Base-by-base conservation (phyloP, 2,329 filamentous ascomycete genomes). In the Neopestalotiopsis clavispora region DNA sequence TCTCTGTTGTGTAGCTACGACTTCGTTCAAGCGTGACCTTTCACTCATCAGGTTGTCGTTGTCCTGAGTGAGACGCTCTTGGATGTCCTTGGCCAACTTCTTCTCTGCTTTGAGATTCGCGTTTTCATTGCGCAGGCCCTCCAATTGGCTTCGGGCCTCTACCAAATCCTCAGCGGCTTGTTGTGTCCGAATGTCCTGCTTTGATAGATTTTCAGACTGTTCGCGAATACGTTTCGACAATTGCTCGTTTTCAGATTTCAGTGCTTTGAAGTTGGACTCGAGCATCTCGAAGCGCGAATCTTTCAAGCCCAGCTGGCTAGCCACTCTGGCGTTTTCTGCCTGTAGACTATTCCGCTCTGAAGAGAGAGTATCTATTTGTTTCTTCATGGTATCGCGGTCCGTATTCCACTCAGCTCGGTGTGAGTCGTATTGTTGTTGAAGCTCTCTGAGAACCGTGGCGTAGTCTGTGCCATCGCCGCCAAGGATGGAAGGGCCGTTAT, bases 71-170 rank as follows among this genome's bases (percentile, higher is more conserved):
- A 98, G 85, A 66, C 97, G 91, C 71, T 93, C 91, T 78, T 98
- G 95, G 42, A 98, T 97, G 68, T 92, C 94, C 83, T 96, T 97
- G 92, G 93, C 97, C 10, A 99, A 86, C 49, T 94, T 92, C 82
- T 97, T 97, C 80, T 98, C 95, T 0, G 95, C 95, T 79, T 97
- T 97, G 42, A 98, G 87, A 76, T 98, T 98, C 17, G 94, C 91
- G 67, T 91, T 94, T 78, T 99, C 96, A 72, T 94, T 94, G 66
- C 94, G 92, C 80, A 98, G 88, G 76, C 94, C 95, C 76, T 99
- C 95, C 3, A 93, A 85, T 66, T 95, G 83, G 40, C 92, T 92
- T 78, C 91, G 92, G 4, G 92, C 91, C 78, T 98, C 96, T 10
- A 98, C 90, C 5, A 98, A 87, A 74, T 99, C 95, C 80, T 98